phyloP scores from a whole-genome alignment of 257 asterid genomes.

The Penstemon newberryi region DNA sequence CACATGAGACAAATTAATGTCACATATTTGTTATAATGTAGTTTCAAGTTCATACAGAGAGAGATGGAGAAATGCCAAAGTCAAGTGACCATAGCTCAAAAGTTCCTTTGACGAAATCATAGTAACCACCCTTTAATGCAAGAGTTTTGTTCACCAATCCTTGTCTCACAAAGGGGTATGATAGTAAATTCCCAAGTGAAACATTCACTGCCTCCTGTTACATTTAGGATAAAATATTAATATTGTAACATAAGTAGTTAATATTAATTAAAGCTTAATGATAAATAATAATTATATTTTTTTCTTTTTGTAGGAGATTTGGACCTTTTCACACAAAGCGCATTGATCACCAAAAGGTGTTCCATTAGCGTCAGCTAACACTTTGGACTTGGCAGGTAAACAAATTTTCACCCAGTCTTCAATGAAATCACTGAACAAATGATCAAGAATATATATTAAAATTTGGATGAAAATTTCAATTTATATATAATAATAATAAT shows the following conservation, averaged over 20 bases:
- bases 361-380: slow-evolving; percentile 36
- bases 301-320: neutral
- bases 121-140: slow-evolving; percentile 85
- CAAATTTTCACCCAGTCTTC: slow-evolving; percentile 92
- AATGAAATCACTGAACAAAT: slow-evolving; percentile 66
- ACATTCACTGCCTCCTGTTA: slow-evolving; percentile 92
- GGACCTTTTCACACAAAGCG: slow-evolving; percentile 72
- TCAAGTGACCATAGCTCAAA: slow-evolving; percentile 96
- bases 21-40: slow-evolving; percentile 27
- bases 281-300: neutral
- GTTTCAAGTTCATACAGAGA: slow-evolving; percentile 74
- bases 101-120: slow-evolving; percentile 75
- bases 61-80: slow-evolving; percentile 66
- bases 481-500: no score
- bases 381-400: slow-evolving; percentile 81
- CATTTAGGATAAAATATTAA: neutral
- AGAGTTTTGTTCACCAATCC: slow-evolving; percentile 89
- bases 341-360: slow-evolving; percentile 53
- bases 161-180: slow-evolving; percentile 85
- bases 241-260: neutral
- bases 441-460: slow-evolving; percentile 4
- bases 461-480: neutral
- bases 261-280: neutral
- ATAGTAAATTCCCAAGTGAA: slow-evolving; percentile 77
- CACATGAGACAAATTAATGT: no score